Evolutionary conservation across 805 yeast species (phyloP), one percentile per base, ranked within the genome.

Genomic region (Candida easanensis): DNA sequence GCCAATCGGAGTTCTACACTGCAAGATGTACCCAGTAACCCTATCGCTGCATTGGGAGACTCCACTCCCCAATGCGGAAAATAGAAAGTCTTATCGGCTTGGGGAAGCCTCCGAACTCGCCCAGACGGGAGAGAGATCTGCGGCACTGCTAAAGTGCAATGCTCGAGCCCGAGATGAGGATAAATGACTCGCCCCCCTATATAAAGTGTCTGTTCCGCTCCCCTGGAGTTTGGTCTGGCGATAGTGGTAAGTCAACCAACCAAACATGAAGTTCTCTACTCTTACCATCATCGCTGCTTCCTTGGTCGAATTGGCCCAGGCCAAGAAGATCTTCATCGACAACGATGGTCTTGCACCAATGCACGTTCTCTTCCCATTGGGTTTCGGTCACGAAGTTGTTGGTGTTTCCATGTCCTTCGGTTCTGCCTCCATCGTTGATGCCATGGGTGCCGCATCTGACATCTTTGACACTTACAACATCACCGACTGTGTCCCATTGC

Each of bases 361-460:
- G 51, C 64, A 68, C 30, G 50, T 67, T 4, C 49, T 68, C 36
- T 58, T 68, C 48, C 73, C 74, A 17, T 43, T 69, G 20, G 54
- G 61, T 27, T 69, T 65, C 10, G 74, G 70, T 13, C 60, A 60
- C 45, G 71, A 69, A 33, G 59, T 70, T 21, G 61, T 68, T 10
- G 74, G 74, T 41, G 27, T 67, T 18, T 66, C 73, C 18, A 62
- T 63, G 41, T 60, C 66, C 45, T 64, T 69, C 44, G 74, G 73
- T 33, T 61, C 65, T 28, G 49, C 68, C 14, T 66, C 72, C 10
- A n/a, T 52, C 4, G 71, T 68, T 14, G 73, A 70, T 44, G 58
- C 65, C n/a, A 55, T 62, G 38, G 73, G 73, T 32, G 46, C 48
- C 28, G 68, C 64, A 21, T 56, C 52, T 21, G 57, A 53, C 18